A percentile compares a stretch with the other conserved stretches of the same genome.
Conservation (phyloP, 2,329 filamentous ascomycete genomes). For the Fonsecaea pugnacius region DNA sequence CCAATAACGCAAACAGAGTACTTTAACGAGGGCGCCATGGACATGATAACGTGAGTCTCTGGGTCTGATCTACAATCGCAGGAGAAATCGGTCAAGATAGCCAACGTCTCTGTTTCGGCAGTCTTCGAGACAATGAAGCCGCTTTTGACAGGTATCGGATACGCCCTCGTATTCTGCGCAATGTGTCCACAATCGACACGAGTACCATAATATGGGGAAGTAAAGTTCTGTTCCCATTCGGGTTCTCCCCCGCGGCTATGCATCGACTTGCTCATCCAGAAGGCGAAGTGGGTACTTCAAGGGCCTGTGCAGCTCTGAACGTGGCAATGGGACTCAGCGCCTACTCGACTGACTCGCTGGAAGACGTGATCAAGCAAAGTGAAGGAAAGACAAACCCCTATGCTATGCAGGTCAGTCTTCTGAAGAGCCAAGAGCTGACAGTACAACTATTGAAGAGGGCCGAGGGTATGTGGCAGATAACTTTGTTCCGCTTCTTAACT, state of each 20-base stretch:
- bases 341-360: slow-evolving; percentile 52
- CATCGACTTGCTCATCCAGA: slow-evolving; percentile 59
- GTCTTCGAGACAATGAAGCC: slow-evolving; percentile 54
- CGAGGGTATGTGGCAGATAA: slow-evolving; percentile 44
- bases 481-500: neutral
- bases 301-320: slow-evolving; percentile 50
- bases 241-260: slow-evolving; percentile 59
- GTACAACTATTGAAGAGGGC: slow-evolving; percentile 49
- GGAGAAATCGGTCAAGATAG: slow-evolving; percentile 7
- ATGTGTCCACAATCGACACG: slow-evolving; percentile 46
- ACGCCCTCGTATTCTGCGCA: slow-evolving; percentile 45
- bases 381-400: slow-evolving; percentile 42
- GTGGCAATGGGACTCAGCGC: slow-evolving; percentile 56
- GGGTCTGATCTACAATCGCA: slow-evolving; percentile 30
- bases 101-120: slow-evolving; percentile 37
- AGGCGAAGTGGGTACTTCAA: slow-evolving; percentile 56
- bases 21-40: slow-evolving; percentile 63
- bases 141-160: slow-evolving; percentile 58
- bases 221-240: slow-evolving; percentile 56
- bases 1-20: slow-evolving; percentile 49
- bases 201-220: slow-evolving; percentile 52
- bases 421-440: slow-evolving; percentile 44
- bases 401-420: slow-evolving; percentile 25
- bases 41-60: slow-evolving; percentile 52
- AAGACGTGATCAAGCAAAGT: slow-evolving; percentile 48